phyloP scores from a whole-genome alignment of 495 filamentous ascomycete species.

The Hypoxylon fragiforme region DNA sequence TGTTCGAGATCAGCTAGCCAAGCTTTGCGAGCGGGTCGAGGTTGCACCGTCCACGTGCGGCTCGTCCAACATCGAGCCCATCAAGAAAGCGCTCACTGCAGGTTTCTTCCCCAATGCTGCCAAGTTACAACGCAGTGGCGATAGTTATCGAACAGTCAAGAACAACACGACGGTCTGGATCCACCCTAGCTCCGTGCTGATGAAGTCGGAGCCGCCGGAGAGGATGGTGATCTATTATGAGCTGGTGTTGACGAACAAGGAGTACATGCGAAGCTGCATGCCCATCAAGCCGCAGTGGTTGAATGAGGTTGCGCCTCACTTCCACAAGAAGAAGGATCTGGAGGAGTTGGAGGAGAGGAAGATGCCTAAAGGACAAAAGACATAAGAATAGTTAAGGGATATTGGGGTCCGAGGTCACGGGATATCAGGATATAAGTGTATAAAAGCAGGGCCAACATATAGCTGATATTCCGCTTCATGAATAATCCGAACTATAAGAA shows the following conservation, averaged over 20 bases:
- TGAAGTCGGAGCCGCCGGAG: slow-evolving; percentile 72
- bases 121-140: slow-evolving; percentile 78
- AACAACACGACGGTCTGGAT: slow-evolving; percentile 86
- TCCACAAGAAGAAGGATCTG: slow-evolving; percentile 89
- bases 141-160: slow-evolving; percentile 94
- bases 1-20: slow-evolving; percentile 91
- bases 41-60: slow-evolving; percentile 72
- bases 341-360: slow-evolving; percentile 82
- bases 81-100: slow-evolving; percentile 84
- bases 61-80: slow-evolving; percentile 68
- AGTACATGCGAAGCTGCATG: slow-evolving; percentile 89
- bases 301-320: slow-evolving; percentile 91
- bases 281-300: slow-evolving; percentile 86
- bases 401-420: not conserved
- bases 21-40: slow-evolving; percentile 89
- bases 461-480: too few relatives aligned
- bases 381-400: not conserved
- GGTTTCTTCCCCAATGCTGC: slow-evolving; percentile 98
- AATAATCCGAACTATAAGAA: too few relatives aligned
- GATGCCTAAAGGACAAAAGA: slow-evolving; percentile 52
- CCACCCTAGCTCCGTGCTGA: slow-evolving; percentile 82
- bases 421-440: not conserved
- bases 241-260: slow-evolving; percentile 87
- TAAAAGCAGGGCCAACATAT: too few relatives aligned
- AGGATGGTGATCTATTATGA: slow-evolving; percentile 93